Evolutionary conservation across 352 stramenopile genomes (phyloP).

Genomic region (Pythium apleroticum): DNA sequence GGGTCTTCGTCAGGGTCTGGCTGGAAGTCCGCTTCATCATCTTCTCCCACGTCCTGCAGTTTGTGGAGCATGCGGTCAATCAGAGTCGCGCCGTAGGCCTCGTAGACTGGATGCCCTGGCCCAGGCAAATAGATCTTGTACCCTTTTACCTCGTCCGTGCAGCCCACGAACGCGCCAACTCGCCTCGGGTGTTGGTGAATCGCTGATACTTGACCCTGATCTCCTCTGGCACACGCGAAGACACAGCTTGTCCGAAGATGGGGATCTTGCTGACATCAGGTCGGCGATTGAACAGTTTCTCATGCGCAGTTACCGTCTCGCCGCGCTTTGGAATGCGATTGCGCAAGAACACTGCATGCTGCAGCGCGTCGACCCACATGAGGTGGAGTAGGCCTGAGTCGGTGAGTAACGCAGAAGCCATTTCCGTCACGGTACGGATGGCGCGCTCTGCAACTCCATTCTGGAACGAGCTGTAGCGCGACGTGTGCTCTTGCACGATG

Average conservation of each 20-base stretch:
- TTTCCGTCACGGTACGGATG: conserved; percentile 27
- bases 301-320: background rate
- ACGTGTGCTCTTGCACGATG: conserved; percentile 22
- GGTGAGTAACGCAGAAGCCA: conserved; percentile 19
- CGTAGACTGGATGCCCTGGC: background rate
- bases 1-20: too few species aligned
- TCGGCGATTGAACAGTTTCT: background rate
- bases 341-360: conserved; percentile 2
- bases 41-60: background rate
- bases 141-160: conserved; percentile 1
- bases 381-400: conserved; percentile 17
- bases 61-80: conserved; percentile 10
- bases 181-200: background rate
- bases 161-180: conserved; percentile 8
- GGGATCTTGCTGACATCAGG: conserved; percentile 9
- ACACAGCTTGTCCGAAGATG: conserved; percentile 15
- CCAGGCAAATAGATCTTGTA: conserved; percentile 6
- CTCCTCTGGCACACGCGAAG: background rate
- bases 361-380: conserved; percentile 10
- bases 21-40: background rate
- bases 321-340: conserved; percentile 8
- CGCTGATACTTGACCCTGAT: conserved; percentile 1
- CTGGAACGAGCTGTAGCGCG: conserved; percentile 23
- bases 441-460: conserved; percentile 28
- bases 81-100: background rate